phyloP scores from a whole-genome alignment of 192 early-diverging fungal species.

The Rhizoclosmatium globosum region DNA sequence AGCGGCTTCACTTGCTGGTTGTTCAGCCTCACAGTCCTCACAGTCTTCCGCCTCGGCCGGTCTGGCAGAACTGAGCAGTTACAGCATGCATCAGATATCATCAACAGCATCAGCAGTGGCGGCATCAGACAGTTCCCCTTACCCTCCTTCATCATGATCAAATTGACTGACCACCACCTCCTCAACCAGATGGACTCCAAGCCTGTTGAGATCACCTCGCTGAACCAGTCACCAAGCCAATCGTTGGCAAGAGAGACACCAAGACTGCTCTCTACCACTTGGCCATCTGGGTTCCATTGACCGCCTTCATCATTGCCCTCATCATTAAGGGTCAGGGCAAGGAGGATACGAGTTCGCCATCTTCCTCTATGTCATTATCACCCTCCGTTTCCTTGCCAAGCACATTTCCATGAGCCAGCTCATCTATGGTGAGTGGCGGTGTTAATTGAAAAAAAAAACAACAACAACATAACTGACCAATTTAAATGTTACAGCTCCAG shows the following conservation, averaged over 20 bases:
- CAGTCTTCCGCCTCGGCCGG: background rate
- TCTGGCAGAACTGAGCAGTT: background rate
- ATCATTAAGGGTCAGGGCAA: slow-evolving; percentile 59
- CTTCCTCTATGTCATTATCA: slow-evolving; percentile 50
- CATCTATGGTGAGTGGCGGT: slow-evolving; percentile 36
- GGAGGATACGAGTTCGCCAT: slow-evolving; percentile 49
- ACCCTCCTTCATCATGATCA: background rate
- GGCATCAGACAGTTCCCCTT: background rate
- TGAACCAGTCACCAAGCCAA: slow-evolving; percentile 37
- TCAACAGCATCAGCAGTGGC: background rate
- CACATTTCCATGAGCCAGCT: slow-evolving; percentile 56
- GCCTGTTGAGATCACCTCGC: background rate
- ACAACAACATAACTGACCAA: no score
- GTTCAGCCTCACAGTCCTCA: no score
- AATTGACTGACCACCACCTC: no score
- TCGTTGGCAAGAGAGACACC: slow-evolving; percentile 50
- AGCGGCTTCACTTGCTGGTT: no score
- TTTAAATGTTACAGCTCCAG: slow-evolving; percentile 24
- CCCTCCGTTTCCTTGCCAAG: slow-evolving; percentile 55
- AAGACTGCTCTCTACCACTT: slow-evolving; percentile 45
- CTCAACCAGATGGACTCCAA: background rate
- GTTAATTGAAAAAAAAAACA: background rate
- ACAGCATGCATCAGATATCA: background rate
- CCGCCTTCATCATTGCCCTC: slow-evolving; percentile 71
- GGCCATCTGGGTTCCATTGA: slow-evolving; percentile 60